A percentile compares a stretch with the other conserved stretches of the same genome.
phyloP scores from a whole-genome alignment of 2,329 filamentous ascomycete species.

The Proliferodiscus dingleyae region DNA sequence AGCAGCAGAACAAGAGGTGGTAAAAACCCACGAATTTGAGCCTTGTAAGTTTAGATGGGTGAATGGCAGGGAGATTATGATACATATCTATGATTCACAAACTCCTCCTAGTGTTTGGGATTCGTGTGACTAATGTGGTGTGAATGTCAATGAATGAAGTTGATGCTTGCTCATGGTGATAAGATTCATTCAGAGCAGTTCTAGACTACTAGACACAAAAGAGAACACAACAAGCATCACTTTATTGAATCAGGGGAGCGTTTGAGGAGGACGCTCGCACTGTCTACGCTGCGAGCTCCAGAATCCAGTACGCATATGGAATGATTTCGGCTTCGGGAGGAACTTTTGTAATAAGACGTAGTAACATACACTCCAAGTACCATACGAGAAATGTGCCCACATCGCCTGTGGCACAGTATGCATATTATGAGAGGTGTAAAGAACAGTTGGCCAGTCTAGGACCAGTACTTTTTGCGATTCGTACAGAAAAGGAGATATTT shows the following conservation, averaged over 20 bases:
- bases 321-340: background rate
- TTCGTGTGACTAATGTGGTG: background rate
- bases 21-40: background rate
- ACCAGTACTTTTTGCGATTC: conserved; percentile 2
- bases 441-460: conserved; percentile 1
- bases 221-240: background rate
- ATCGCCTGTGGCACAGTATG: conserved; percentile 5
- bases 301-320: background rate
- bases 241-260: background rate
- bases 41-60: background rate
- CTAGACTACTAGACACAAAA: background rate
- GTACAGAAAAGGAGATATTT: background rate
- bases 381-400: conserved; percentile 3
- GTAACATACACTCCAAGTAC: conserved; percentile 10
- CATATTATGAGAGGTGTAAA: conserved; percentile 5
- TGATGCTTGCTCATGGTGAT: background rate
- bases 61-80: conserved; percentile 1
- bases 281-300: background rate
- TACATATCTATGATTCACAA: conserved; percentile 6
- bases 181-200: background rate
- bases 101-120: conserved; percentile 7
- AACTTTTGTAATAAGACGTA: conserved; percentile 18
- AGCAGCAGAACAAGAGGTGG: background rate
- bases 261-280: background rate
- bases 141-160: background rate